Conservation (phyloP, 192 early-diverging fungal species). For the Entomortierella chlamydospora region DNA sequence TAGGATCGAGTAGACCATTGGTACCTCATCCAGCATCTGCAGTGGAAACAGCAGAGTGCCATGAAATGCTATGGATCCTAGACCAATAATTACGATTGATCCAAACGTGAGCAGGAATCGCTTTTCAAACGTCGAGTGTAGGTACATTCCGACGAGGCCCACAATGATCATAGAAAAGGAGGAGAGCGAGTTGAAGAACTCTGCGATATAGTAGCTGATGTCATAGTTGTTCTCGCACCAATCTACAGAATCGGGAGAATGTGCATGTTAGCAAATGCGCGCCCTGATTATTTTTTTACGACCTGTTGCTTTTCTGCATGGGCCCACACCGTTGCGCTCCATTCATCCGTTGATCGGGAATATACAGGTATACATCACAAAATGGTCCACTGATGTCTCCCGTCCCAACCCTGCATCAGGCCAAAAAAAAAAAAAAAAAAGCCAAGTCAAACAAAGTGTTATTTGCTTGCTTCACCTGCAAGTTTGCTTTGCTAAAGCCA, state of each 20-base stretch:
- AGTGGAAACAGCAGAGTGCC: constrained; percentile 42
- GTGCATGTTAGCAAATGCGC: not conserved
- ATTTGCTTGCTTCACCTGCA: too few species aligned
- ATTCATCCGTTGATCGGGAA: too few species aligned
- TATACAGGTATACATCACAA: too few species aligned
- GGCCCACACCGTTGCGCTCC: too few species aligned
- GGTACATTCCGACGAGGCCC: constrained; percentile 39
- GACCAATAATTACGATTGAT: constrained; percentile 37
- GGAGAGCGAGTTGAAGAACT: constrained; percentile 74
- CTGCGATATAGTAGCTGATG: constrained; percentile 71
- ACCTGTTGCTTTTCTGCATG: too few species aligned
- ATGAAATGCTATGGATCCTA: constrained; percentile 52
- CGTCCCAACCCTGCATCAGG: too few species aligned
- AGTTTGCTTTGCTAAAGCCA: too few species aligned
- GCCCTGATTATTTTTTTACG: too few species aligned
- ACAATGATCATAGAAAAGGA: constrained; percentile 55
- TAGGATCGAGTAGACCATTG: constrained; percentile 49
- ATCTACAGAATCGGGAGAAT: constrained; percentile 25
- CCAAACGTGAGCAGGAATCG: constrained; percentile 46
- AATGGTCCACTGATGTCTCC: too few species aligned
- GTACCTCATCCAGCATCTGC: constrained; percentile 51
- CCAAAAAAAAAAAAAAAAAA: too few species aligned
- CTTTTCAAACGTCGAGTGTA: constrained; percentile 43
- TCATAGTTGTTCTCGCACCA: constrained; percentile 81
- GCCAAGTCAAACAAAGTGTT: too few species aligned